These are phyloP conservation scores for Pseudofabraea citricarpa DNA, from an alignment of 2,329 filamentous ascomycete genomes.

Conservation along the genomic window DNA sequence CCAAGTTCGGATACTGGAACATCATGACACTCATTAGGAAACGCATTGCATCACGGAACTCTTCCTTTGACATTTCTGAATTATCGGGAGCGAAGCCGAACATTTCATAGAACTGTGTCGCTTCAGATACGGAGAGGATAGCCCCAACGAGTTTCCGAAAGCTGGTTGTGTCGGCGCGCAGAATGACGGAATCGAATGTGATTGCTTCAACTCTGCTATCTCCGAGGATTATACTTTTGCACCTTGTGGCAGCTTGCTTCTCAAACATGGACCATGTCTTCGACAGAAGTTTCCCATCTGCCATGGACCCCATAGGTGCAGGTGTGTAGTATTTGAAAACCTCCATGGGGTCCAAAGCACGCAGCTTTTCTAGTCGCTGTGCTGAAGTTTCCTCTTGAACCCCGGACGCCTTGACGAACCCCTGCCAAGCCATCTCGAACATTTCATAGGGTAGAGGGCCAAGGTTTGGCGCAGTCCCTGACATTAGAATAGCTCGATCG, in stretches of 20 bases:
- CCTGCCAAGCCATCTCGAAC: conserved; percentile 4
- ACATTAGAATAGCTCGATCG: conserved; percentile 12
- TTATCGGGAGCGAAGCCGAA: conserved; percentile 1
- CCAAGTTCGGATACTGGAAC: conserved; percentile 6
- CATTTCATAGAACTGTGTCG: neutral
- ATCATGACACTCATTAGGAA: conserved; percentile 4
- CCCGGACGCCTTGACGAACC: neutral
- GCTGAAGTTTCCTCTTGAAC: neutral
- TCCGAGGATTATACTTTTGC: conserved; percentile 7
- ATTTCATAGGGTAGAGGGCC: conserved; percentile 2
- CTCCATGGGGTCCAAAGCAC: neutral
- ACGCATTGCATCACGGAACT: conserved; percentile 2
- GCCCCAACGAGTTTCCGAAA: neutral
- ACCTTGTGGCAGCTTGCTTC: conserved; percentile 1
- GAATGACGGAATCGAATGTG: conserved; percentile 3
- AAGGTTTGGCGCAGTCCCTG: conserved; percentile 6
- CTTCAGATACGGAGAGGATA: neutral
- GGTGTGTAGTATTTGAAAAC: conserved; percentile 3
- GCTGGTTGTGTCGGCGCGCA: neutral
- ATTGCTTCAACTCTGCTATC: conserved; percentile 5
- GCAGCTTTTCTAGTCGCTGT: neutral
- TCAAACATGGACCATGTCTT: conserved; percentile 2
- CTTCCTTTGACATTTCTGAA: neutral
- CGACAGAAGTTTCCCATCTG: conserved; percentile 4
- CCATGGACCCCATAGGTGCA: conserved; percentile 2